A percentile compares a stretch with the other conserved stretches of the same genome.
phyloP scores from a whole-genome alignment of 768 basidiomycete species.

The Collybia mongolica region DNA sequence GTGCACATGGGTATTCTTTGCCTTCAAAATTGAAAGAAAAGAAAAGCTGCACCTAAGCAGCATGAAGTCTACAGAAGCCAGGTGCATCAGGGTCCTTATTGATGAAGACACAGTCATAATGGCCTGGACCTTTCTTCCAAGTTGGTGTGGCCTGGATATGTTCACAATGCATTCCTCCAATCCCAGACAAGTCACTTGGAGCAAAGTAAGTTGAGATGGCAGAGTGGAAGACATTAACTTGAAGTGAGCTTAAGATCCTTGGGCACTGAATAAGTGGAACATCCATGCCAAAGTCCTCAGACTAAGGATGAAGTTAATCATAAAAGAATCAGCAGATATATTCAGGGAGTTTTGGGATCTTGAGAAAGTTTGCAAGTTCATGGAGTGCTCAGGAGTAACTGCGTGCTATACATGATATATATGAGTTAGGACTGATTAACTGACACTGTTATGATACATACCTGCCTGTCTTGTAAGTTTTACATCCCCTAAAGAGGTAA shows the following conservation, averaged over 20 bases:
- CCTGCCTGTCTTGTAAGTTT: not conserved
- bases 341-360: slow-evolving; percentile 16
- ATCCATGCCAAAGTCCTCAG: not conserved
- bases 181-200: slow-evolving; percentile 19
- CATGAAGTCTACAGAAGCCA: slow-evolving; percentile 20
- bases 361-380: slow-evolving; percentile 11
- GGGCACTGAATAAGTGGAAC: slow-evolving; percentile 17
- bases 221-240: slow-evolving; percentile 20
- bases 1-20: slow-evolving; percentile 19
- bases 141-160: slow-evolving; percentile 22
- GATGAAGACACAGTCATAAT: slow-evolving; percentile 27
- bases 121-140: slow-evolving; percentile 20
- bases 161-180: slow-evolving; percentile 20
- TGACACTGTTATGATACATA: not conserved
- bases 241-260: slow-evolving; percentile 11
- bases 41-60: slow-evolving; percentile 22
- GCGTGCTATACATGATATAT: not conserved
- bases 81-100: slow-evolving; percentile 12
- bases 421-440: not conserved
- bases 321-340: slow-evolving; percentile 25
- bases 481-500: slow-evolving; percentile 5
- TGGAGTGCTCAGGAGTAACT: not conserved
- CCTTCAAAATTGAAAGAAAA: slow-evolving; percentile 21
- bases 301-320: slow-evolving; percentile 17
- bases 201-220: slow-evolving; percentile 24